Base-by-base conservation (phyloP, 345 rosid genomes). In the Salix arbutifolia region DNA sequence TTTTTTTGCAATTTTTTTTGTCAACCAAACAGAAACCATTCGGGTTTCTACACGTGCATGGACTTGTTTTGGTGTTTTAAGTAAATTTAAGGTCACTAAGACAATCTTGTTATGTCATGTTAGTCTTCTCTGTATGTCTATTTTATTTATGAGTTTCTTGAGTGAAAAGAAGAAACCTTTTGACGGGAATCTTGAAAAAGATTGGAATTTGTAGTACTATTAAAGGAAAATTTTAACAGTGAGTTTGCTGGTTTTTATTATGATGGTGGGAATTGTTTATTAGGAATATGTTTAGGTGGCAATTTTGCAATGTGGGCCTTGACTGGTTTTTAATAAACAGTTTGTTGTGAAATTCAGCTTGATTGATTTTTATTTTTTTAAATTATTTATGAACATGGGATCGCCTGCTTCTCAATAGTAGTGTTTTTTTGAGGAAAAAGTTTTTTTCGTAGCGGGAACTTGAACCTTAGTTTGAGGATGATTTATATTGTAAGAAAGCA, bases 1-100 rank as follows among this genome's bases (percentile, higher is more conserved):
- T 11, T 21, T 2, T 18, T 31, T 53, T 14, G 17, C 74, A 19
- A 19, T 46, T 71, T 71, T 21, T 53, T 21, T 30, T 18, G 42
- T 42, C 35, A 71, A 50, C 42, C 42, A 21, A 52, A 17, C 4
- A 4, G 6, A 31, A 38, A 58, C 28, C 4, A 1, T 53, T 33
- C 53, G 64, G 65, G 65, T 53, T 71, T 71, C 30, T n/a, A 10
- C 28, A 13, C 65, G 30, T 71, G 65, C 74, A 52, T 71, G 65
- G 18, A 2, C 25, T 31, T 33, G 18, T 71, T 53, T 71, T 31
- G n/a, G 26, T 31, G 64, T 56, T 12, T 71, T 11, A 18, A 71
- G 65, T 18, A 19, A 30, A 5, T 33, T 40, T 17, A 68, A 13
- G 10, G 28, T 53, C 3, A 4, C 31, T n/a, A 10, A n/a, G 28